A percentile compares a stretch with the other conserved stretches of the same genome.
These are phyloP conservation scores for Neofusicoccum kwambonambiense DNA, from an alignment of 2,329 filamentous ascomycete species.

Conservation along the genomic window DNA sequence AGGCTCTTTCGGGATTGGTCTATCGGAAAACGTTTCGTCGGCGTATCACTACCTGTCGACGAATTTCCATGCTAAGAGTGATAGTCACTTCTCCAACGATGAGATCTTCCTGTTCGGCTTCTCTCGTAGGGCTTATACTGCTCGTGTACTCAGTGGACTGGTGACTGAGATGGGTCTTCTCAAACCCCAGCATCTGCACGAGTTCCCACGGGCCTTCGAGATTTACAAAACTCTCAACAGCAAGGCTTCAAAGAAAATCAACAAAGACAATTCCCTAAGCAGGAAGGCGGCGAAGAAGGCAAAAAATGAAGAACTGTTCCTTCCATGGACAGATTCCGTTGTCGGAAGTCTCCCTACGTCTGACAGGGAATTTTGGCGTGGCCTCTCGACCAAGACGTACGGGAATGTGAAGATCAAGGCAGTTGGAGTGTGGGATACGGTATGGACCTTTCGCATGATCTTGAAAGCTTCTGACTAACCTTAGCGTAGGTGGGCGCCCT, in stretches of 20 bases:
- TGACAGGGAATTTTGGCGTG: background rate
- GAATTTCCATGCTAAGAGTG: conserved; percentile 28
- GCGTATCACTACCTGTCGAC: no score
- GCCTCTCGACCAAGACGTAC: background rate
- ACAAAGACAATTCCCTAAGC: no score
- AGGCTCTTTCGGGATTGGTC: no score
- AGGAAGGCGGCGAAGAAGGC: no score
- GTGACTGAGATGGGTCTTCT: conserved; percentile 49
- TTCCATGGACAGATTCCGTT: no score
- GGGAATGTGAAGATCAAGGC: conserved; percentile 36
- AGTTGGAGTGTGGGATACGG: conserved; percentile 52
- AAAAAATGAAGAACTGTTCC: no score
- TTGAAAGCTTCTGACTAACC: no score
- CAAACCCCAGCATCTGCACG: conserved; percentile 45
- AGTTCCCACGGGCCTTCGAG: conserved; percentile 43
- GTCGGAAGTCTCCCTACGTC: no score
- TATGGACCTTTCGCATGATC: conserved; percentile 21
- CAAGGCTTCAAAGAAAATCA: no score
- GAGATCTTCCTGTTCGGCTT: conserved; percentile 49
- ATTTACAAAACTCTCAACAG: conserved; percentile 15
- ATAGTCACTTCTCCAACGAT: conserved; percentile 48
- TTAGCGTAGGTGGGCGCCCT: conserved; percentile 24
- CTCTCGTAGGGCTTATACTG: conserved; percentile 47
- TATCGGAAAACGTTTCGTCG: no score
- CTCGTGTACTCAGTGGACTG: conserved; percentile 41